These are phyloP conservation scores for Pichia nanzhaoensis DNA, from an alignment of 805 yeast genomes.

Conservation along the genomic window DNA sequence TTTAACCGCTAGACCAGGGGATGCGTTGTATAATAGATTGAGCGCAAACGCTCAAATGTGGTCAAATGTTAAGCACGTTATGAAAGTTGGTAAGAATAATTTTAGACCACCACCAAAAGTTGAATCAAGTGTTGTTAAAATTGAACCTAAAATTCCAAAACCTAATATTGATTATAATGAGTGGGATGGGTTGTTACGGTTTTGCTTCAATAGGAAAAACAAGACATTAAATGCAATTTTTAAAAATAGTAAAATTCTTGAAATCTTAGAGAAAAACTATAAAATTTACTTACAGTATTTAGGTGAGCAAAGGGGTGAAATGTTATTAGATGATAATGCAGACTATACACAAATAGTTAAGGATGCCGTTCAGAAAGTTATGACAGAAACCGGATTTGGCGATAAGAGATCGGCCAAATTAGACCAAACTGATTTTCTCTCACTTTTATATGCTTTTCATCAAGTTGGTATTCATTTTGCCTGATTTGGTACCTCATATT, in stretches of 20 bases:
- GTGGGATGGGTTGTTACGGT: constrained; percentile 94
- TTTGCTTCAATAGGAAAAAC: constrained; percentile 89
- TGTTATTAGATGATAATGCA: constrained; percentile 37
- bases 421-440: constrained; percentile 91
- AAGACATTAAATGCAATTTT: constrained; percentile 91
- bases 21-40: constrained; percentile 80
- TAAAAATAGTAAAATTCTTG: constrained; percentile 71
- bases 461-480: constrained; percentile 97
- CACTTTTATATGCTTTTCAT: constrained; percentile 83
- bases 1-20: constrained; percentile 95
- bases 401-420: constrained; percentile 90
- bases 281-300: constrained; percentile 57
- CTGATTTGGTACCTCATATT: constrained; percentile 26
- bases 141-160: constrained; percentile 86
- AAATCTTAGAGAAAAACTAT: constrained; percentile 82
- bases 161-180: constrained; percentile 92
- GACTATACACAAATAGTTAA: constrained; percentile 48
- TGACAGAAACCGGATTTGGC: constrained; percentile 70
- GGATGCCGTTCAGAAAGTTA: constrained; percentile 63
- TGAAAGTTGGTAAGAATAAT: constrained; percentile 96
- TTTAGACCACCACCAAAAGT: constrained; percentile 99
- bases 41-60: constrained; percentile 99
- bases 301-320: constrained; percentile 40
- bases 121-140: constrained; percentile 90
- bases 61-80: constrained; percentile 97